phyloP scores from a whole-genome alignment of 805 yeast genomes.

The Candida berthetii region DNA sequence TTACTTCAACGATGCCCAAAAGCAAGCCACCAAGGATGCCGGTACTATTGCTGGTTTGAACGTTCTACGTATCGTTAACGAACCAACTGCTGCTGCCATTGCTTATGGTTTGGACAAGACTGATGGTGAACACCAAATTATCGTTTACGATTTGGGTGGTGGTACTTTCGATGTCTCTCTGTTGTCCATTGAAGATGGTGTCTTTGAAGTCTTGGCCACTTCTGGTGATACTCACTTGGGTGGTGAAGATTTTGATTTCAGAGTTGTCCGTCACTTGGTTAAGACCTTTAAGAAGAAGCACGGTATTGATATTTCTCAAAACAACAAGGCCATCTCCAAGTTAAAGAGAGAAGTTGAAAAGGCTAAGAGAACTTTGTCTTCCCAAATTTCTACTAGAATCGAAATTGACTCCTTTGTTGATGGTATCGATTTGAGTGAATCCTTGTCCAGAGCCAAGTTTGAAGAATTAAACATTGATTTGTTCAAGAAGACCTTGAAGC shows the following conservation, averaged over 20 bases:
- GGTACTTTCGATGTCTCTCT: conserved; percentile 95
- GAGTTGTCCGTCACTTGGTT: conserved; percentile 81
- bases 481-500: conserved; percentile 91
- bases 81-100: conserved; percentile 97
- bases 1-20: conserved; percentile 88
- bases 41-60: conserved; percentile 89
- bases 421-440: conserved; percentile 93
- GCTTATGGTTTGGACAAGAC: conserved; percentile 89
- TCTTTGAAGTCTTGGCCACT: conserved; percentile 87
- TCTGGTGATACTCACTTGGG: conserved; percentile 97
- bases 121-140: conserved; percentile 80
- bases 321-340: conserved; percentile 85
- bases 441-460: conserved; percentile 95
- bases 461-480: conserved; percentile 92
- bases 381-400: conserved; percentile 92
- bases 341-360: conserved; percentile 97
- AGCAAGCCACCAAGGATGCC: conserved; percentile 92
- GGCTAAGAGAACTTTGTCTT: conserved; percentile 94
- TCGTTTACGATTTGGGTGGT: conserved; percentile 95
- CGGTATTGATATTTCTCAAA: conserved; percentile 72
- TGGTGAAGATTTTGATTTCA: conserved; percentile 94
- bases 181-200: conserved; percentile 84
- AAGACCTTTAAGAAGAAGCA: conserved; percentile 91
- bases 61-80: conserved; percentile 84
- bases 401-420: conserved; percentile 94